Conservation (phyloP, 2,329 filamentous ascomycete genomes). For the Neopestalotiopsis clavispora region DNA sequence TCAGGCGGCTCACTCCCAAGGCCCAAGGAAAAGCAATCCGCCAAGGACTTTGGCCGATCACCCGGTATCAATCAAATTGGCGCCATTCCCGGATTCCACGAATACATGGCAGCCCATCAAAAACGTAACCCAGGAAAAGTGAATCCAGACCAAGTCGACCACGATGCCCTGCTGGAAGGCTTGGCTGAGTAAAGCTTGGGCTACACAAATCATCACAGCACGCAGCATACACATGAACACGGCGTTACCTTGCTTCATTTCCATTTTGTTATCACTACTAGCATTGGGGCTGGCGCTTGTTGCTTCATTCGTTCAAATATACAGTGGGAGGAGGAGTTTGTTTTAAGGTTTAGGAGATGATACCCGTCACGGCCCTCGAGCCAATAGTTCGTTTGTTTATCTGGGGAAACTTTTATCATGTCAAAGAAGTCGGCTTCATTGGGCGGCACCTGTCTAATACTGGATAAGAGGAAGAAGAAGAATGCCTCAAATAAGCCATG, state of each 20-base stretch:
- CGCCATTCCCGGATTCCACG: slow-evolving; percentile 72
- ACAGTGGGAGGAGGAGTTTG: background rate
- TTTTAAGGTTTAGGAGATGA: slow-evolving; percentile 8
- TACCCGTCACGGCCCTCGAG: slow-evolving; percentile 12
- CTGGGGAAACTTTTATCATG: background rate
- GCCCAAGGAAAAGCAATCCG: slow-evolving; percentile 34
- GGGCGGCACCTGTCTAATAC: background rate
- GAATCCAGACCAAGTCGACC: slow-evolving; percentile 61
- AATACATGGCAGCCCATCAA: slow-evolving; percentile 57
- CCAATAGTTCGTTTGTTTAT: slow-evolving; percentile 15
- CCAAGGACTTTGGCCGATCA: slow-evolving; percentile 48
- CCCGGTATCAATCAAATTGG: slow-evolving; percentile 83
- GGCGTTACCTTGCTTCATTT: slow-evolving; percentile 5
- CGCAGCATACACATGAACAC: background rate
- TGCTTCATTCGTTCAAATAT: background rate
- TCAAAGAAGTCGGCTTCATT: background rate
- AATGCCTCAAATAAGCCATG: background rate
- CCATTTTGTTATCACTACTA: background rate
- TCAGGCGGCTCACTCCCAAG: slow-evolving; percentile 36
- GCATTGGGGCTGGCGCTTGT: slow-evolving; percentile 4
- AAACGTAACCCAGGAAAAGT: slow-evolving; percentile 61
- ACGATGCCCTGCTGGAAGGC: slow-evolving; percentile 64
- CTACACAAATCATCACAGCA: background rate
- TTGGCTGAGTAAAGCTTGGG: slow-evolving; percentile 48
- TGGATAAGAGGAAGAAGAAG: slow-evolving; percentile 1